A percentile compares a stretch with the other conserved stretches of the same genome.
These are phyloP conservation scores for Beauveria rudraprayagi DNA, from an alignment of 2,329 filamentous ascomycete genomes.

Conservation along the genomic window DNA sequence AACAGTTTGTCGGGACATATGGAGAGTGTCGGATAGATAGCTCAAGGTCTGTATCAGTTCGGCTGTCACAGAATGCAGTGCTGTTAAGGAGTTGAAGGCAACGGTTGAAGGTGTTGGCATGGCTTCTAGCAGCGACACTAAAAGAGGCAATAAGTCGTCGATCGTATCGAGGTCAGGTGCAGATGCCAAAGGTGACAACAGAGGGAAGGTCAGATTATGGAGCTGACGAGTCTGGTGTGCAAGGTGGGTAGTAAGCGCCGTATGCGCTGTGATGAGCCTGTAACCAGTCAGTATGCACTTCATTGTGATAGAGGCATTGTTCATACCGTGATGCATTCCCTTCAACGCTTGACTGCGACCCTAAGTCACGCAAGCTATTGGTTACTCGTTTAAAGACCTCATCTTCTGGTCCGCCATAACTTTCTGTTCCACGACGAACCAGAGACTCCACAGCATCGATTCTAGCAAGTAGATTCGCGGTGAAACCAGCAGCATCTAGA, in stretches of 20 bases:
- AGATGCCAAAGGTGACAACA: constrained; percentile 61
- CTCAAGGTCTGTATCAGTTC: constrained; percentile 75
- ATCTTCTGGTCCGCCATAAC: constrained; percentile 56
- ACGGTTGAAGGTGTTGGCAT: constrained; percentile 58
- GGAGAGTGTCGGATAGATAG: constrained; percentile 80
- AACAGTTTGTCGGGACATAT: constrained; percentile 88
- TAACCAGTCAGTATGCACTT: neutral
- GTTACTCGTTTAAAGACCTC: constrained; percentile 61
- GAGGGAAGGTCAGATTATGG: constrained; percentile 61
- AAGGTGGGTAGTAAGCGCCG: constrained; percentile 66
- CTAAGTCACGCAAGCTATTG: constrained; percentile 62
- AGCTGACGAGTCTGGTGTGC: constrained; percentile 67
- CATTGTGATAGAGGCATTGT: neutral
- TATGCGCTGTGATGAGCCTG: constrained; percentile 68
- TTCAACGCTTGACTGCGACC: constrained; percentile 64
- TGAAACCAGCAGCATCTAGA: constrained; percentile 60
- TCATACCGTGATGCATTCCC: constrained; percentile 61
- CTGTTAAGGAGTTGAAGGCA: constrained; percentile 57
- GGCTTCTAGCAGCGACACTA: constrained; percentile 54
- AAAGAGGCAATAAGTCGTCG: constrained; percentile 60
- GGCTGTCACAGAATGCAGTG: constrained; percentile 61
- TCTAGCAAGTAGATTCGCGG: constrained; percentile 56
- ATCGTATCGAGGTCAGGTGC: constrained; percentile 57
- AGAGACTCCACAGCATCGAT: constrained; percentile 67
- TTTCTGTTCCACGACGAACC: constrained; percentile 57